phyloP scores from a whole-genome alignment of 1,139 yeast species.

The Zygosaccharomyces pseudobailii region DNA sequence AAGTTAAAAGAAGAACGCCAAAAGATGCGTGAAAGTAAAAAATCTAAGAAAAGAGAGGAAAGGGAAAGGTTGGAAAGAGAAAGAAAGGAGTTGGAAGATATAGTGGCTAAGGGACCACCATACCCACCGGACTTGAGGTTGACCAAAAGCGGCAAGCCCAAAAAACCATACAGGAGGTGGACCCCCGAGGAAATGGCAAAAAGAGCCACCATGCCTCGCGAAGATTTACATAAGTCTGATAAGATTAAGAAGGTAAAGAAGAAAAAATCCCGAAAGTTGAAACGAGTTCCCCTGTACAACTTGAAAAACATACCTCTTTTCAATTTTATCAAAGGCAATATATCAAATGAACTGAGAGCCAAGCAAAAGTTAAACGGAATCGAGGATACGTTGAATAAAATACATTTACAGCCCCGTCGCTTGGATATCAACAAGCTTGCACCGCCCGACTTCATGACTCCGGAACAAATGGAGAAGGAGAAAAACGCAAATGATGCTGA shows the following conservation, averaged over 20 bases:
- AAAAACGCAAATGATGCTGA: slow-evolving; percentile 2
- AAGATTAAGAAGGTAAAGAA: slow-evolving; percentile 19
- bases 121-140: slow-evolving; percentile 32
- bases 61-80: slow-evolving; percentile 22
- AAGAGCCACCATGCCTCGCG: slow-evolving; percentile 17
- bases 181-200: slow-evolving; percentile 30
- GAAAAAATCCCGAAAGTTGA: slow-evolving; percentile 21
- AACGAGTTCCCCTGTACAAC: slow-evolving; percentile 23
- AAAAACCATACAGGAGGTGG: slow-evolving; percentile 33
- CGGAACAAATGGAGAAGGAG: slow-evolving; percentile 6
- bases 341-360: slow-evolving; percentile 3
- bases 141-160: slow-evolving; percentile 34
- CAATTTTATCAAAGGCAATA: slow-evolving; percentile 21
- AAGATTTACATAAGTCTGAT: slow-evolving; percentile 12
- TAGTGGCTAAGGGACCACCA: slow-evolving; percentile 35
- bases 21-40: slow-evolving; percentile 20
- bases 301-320: slow-evolving; percentile 28
- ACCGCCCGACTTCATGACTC: slow-evolving; percentile 11
- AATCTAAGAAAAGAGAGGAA: slow-evolving; percentile 19
- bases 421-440: slow-evolving; percentile 13
- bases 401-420: slow-evolving; percentile 11
- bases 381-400: slow-evolving; percentile 16
- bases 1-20: slow-evolving; percentile 19
- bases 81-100: slow-evolving; percentile 27
- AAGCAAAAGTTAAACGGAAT: slow-evolving; percentile 14